These are phyloP conservation scores for Aspergillus brunneoviolaceus DNA, from an alignment of 2,329 filamentous ascomycete genomes.

Conservation along the genomic window DNA sequence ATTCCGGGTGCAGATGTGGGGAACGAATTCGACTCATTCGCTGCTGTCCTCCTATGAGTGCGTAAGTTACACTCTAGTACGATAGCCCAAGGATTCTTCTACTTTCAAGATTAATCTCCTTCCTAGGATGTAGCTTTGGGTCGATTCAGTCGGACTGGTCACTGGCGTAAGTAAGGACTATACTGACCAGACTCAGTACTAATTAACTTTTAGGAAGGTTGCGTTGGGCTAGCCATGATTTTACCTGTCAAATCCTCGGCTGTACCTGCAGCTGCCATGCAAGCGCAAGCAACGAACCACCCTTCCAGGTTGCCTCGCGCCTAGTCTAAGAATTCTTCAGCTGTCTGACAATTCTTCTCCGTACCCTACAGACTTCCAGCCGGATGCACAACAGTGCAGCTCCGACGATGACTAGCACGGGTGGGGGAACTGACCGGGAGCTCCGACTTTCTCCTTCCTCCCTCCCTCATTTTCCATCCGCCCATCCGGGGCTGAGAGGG, in stretches of 20 bases:
- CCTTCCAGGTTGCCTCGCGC: not conserved
- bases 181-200: no score
- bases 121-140: not conserved
- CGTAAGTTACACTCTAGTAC: no score
- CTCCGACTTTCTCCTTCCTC: no score
- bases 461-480: not conserved
- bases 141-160: not conserved
- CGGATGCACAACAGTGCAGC: not conserved
- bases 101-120: not conserved
- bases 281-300: conserved; percentile 6
- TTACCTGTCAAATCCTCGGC: conserved; percentile 9
- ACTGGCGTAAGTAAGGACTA: no score
- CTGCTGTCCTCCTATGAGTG: no score
- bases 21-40: not conserved
- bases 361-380: not conserved
- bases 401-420: not conserved
- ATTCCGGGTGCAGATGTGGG: conserved; percentile 1
- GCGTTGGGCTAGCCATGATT: not conserved
- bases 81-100: no score
- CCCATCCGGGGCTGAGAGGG: not conserved
- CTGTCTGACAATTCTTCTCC: not conserved
- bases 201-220: not conserved
- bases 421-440: not conserved
- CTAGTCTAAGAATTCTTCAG: conserved; percentile 5
- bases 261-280: conserved; percentile 23